Base-by-base conservation (phyloP, 768 basidiomycete species). In the Terana coerulea region DNA sequence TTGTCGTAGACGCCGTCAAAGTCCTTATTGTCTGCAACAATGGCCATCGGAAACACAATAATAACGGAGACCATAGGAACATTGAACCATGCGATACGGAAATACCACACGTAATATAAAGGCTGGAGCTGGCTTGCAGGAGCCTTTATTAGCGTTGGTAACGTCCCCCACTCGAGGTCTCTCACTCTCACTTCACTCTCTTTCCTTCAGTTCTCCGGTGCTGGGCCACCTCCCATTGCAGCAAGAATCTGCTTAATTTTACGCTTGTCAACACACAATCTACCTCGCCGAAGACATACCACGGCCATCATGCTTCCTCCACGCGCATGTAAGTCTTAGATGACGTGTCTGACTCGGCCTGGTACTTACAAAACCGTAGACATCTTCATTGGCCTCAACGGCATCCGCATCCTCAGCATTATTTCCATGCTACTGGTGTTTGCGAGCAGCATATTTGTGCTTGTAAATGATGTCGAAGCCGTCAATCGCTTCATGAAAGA, bases 351-450 rank as follows among this genome's bases (percentile, higher is more conserved):
- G n/a, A n/a, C n/a, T n/a, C n/a, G n/a, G n/a, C n/a, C n/a, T n/a
- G n/a, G n/a, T n/a, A n/a, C n/a, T n/a, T n/a, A n/a, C n/a, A n/a
- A n/a, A n/a, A 9, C 17, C 56, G 3, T 22, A 78, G 77, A 83
- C 59, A 62, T 78, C 22, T 93, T 91, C 73, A 82, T 89, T 61
- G 79, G 76, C 40, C 84, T 95, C 62, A 95, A 95, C 61, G 75
- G 64, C 62, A 77, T 90, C 62, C 89, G 94, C 25, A 69, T 78
- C 30, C 67, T 97, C 40, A 91, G 89, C 69, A 82, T 97, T 60
- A 76, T 95, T 46, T 76, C 82, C 7, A 77, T 95, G 47, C 55
- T 88, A 6, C 80, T 95, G 41, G 88, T 92, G 37, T 86, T 95
- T 55, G 73, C 88, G 12, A 90, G 80, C 72, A 91, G 80, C 54